Percentiles rank a stretch among this genome's conserved stretches.
phyloP scores from a whole-genome alignment of 257 asterid species.

The Ehretia macrophylla region DNA sequence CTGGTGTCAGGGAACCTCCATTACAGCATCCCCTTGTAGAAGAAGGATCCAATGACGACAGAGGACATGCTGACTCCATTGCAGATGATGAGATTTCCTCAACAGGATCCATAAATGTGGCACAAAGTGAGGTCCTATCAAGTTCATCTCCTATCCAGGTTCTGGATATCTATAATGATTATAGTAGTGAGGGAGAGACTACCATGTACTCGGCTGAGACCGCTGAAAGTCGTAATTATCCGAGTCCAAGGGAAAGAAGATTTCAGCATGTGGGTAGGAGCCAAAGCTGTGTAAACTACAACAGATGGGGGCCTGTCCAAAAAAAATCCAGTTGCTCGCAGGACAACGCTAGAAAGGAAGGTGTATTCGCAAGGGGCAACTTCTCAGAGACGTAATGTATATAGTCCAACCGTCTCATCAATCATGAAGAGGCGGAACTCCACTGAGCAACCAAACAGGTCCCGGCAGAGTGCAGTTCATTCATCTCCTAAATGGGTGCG shows the following conservation, averaged over 20 bases:
- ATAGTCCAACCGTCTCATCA: constrained; percentile 92
- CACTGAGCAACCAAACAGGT: constrained; percentile 24
- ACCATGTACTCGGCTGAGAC: constrained; percentile 99
- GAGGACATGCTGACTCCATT: constrained; percentile 28
- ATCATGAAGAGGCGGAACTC: constrained; percentile 77
- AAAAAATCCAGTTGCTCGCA: constrained; percentile 50
- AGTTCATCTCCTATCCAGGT: constrained; percentile 48
- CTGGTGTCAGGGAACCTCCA: constrained; percentile 23
- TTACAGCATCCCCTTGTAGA: constrained; percentile 16
- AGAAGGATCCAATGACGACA: constrained; percentile 23
- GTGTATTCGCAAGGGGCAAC: constrained; percentile 78
- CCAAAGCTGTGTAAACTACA: constrained; percentile 83
- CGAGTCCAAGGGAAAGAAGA: constrained; percentile 68
- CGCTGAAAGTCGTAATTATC: constrained; percentile 81
- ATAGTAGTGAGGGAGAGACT: constrained; percentile 92
- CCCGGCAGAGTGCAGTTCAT: constrained; percentile 52
- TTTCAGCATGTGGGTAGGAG: constrained; percentile 75
- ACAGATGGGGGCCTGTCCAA: constrained; percentile 70
- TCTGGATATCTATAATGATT: constrained; percentile 42
- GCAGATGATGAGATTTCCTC: constrained; percentile 56
- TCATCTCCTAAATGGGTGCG: constrained; percentile 82
- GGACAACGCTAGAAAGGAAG: constrained; percentile 62
- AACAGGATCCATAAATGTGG: constrained; percentile 76
- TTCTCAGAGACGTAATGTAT: constrained; percentile 85
- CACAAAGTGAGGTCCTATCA: constrained; percentile 56